phyloP scores from a whole-genome alignment of 352 stramenopile genomes.

The Globisporangium canariense region DNA sequence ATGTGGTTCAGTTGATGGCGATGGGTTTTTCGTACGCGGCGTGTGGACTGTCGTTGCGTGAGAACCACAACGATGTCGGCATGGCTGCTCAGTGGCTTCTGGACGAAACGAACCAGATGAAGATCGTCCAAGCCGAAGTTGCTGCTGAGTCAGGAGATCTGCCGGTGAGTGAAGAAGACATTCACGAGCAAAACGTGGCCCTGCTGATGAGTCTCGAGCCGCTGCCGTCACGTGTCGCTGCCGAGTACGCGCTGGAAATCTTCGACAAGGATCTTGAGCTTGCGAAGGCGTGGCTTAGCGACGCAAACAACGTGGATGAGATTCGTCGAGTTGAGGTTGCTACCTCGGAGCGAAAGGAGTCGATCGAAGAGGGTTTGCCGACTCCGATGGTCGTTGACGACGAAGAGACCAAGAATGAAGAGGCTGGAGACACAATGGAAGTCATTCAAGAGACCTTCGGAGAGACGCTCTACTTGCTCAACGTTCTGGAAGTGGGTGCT shows the following conservation, averaged over 20 bases:
- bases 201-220: slow-evolving; percentile 66
- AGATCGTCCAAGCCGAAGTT: slow-evolving; percentile 60
- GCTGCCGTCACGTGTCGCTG: slow-evolving; percentile 45
- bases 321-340: slow-evolving; percentile 54
- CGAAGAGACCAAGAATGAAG: slow-evolving; percentile 45
- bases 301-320: slow-evolving; percentile 57
- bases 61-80: slow-evolving; percentile 61
- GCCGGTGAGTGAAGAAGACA: slow-evolving; percentile 54
- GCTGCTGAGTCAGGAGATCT: slow-evolving; percentile 48
- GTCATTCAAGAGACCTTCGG: slow-evolving; percentile 56
- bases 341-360: slow-evolving; percentile 5
- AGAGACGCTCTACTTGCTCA: slow-evolving; percentile 91
- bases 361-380: slow-evolving; percentile 3
- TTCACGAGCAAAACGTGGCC: slow-evolving; percentile 62
- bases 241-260: slow-evolving; percentile 64
- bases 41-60: slow-evolving; percentile 61
- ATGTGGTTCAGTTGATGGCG: slow-evolving; percentile 86
- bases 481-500: slow-evolving; percentile 85
- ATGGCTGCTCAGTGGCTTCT: slow-evolving; percentile 83
- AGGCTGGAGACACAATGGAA: slow-evolving; percentile 52
- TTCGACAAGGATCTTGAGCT: slow-evolving; percentile 67
- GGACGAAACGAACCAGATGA: slow-evolving; percentile 72
- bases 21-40: slow-evolving; percentile 88
- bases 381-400: slow-evolving; percentile 35
- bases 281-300: slow-evolving; percentile 56